These are phyloP conservation scores for Lyophyllum decastes DNA, from an alignment of 768 basidiomycete species.

Conservation along the genomic window DNA sequence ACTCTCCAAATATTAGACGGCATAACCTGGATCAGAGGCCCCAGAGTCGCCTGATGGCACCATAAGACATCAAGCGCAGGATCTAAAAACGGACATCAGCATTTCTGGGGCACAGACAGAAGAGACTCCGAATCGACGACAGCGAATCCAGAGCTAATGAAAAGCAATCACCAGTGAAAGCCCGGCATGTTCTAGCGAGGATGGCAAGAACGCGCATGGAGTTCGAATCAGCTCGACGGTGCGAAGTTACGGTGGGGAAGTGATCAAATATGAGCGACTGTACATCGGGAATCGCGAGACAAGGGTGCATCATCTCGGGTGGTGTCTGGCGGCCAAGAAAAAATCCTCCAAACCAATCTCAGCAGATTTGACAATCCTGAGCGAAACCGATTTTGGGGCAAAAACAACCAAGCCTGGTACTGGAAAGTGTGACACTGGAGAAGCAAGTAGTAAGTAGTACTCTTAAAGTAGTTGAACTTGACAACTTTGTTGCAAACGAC, in stretches of 20 bases:
- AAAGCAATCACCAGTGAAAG: neutral
- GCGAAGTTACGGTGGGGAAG: neutral
- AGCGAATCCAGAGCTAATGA: neutral
- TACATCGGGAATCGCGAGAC: neutral
- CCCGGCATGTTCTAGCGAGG: neutral
- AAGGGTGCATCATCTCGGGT: neutral
- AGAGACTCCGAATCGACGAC: neutral
- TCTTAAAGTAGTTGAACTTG: too few relatives aligned
- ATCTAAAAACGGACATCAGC: neutral
- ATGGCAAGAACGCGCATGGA: neutral
- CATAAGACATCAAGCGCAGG: neutral
- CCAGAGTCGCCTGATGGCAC: neutral
- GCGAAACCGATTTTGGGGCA: too few relatives aligned
- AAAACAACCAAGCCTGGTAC: too few relatives aligned
- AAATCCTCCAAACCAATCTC: too few relatives aligned
- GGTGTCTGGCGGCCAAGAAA: too few relatives aligned
- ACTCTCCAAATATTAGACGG: neutral
- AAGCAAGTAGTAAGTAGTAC: too few relatives aligned
- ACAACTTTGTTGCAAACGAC: too few relatives aligned
- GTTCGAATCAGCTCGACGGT: neutral
- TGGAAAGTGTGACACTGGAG: too few relatives aligned
- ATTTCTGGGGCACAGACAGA: neutral
- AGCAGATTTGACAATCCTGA: too few relatives aligned
- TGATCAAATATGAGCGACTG: neutral
- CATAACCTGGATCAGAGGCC: slow-evolving; percentile 1